A percentile compares a stretch with the other conserved stretches of the same genome.
phyloP scores from a whole-genome alignment of 164 flowering plant species.

The Tinospora cordifolia region DNA sequence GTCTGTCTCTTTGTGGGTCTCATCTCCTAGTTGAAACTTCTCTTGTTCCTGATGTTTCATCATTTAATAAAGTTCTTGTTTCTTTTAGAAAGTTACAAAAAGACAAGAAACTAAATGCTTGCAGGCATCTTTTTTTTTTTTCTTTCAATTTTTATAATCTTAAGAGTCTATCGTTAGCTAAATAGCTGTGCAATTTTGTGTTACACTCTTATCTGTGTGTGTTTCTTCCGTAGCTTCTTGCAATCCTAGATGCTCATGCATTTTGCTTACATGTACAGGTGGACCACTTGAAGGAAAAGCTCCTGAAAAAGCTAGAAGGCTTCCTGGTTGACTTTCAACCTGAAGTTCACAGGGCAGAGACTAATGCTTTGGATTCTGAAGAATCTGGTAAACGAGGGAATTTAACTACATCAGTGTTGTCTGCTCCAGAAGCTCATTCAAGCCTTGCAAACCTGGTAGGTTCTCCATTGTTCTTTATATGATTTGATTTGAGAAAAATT shows the following conservation, averaged over 20 bases:
- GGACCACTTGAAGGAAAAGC: conserved; percentile 62
- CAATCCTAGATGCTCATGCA: conserved; percentile 9
- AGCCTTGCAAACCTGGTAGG: conserved; percentile 17
- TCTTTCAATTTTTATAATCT: neutral
- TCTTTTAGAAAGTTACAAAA: too few relatives aligned
- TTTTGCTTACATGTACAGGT: conserved; percentile 45
- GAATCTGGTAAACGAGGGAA: conserved; percentile 35
- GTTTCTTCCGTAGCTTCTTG: neutral
- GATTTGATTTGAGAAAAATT: too few relatives aligned
- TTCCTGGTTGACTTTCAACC: conserved; percentile 52
- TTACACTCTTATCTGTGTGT: neutral
- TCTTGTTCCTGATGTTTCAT: too few relatives aligned
- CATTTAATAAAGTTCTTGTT: too few relatives aligned
- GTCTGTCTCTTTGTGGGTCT: too few relatives aligned
- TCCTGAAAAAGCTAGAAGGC: conserved; percentile 73
- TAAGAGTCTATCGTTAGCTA: neutral
- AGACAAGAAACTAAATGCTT: too few relatives aligned
- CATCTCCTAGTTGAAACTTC: too few relatives aligned
- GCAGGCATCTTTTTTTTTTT: too few relatives aligned
- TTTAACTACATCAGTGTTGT: conserved; percentile 22
- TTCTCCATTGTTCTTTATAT: neutral
- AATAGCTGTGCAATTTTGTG: neutral
- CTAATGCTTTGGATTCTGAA: conserved; percentile 26
- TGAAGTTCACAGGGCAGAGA: conserved; percentile 30
- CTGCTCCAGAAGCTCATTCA: conserved; percentile 37